Percentiles rank a stretch among this genome's conserved stretches.
Conservation (phyloP, 1,284 basidiomycete species). For the Ganoderma lucidum region DNA sequence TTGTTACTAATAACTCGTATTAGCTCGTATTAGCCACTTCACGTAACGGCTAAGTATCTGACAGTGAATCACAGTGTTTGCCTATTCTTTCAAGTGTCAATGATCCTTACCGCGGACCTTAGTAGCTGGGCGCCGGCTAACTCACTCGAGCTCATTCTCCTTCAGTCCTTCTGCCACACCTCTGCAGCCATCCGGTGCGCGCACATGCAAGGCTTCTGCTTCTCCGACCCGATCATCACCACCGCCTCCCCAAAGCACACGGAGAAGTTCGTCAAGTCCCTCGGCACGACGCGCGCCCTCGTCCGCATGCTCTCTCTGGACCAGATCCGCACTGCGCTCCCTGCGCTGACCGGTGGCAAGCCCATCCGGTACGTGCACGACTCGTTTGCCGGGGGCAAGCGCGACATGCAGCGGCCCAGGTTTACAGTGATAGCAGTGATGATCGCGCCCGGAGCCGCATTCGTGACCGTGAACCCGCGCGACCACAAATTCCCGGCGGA, state of each 20-base stretch:
- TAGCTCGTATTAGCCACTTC: too few species aligned
- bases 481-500: background rate
- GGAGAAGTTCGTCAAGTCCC: conserved; percentile 45
- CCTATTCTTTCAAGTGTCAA: too few species aligned
- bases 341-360: background rate
- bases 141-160: background rate
- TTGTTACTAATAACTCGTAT: too few species aligned
- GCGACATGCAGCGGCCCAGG: conserved; percentile 31
- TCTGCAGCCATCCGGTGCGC: conserved; percentile 51
- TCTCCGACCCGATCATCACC: conserved; percentile 47
- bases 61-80: too few species aligned
- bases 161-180: too few species aligned
- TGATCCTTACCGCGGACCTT: too few species aligned
- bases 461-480: conserved; percentile 16
- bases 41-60: too few species aligned
- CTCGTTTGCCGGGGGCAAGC: conserved; percentile 22
- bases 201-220: conserved; percentile 52
- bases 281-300: conserved; percentile 36
- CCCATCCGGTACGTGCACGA: conserved; percentile 36
- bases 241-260: conserved; percentile 55
- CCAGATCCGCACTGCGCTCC: background rate
- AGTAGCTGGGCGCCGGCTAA: too few species aligned
- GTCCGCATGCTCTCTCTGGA: conserved; percentile 23
- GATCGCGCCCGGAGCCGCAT: conserved; percentile 34
- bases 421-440: conserved; percentile 30